Evolutionary conservation across 208 protist species (phyloP), one percentile per base, ranked within the genome.

Genomic region (Acanthamoeba sp.): DNA sequence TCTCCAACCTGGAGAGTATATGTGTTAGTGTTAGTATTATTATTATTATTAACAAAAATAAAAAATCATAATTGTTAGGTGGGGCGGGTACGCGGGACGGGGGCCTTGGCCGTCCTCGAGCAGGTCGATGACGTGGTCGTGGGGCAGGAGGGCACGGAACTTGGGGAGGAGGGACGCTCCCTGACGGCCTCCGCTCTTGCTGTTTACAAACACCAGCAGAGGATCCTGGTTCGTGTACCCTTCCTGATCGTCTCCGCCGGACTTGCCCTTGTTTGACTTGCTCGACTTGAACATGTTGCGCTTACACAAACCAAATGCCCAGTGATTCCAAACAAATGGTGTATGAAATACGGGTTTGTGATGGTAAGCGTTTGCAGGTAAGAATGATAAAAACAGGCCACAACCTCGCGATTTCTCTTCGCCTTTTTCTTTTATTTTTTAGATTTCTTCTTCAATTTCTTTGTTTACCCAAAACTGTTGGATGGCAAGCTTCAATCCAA

Each of bases 81-180:
- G n/a, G 34, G 14, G 18, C 9, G 4, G 5, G 6, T 73, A 92
- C 57, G 40, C 66, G 42, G 36, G 20, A 29, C 87, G 87, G n/a
- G 57, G 87, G 29, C 66, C 66, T 32, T 45, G 73, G 42, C 38
- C 50, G 36, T 92, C 50, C 24, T 59, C 66, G 87, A 92, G 52
- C 34, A 92, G 34, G 66, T 92, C 87, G 45, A 92, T 42, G 66
- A 92, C 87, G 36, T 92, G 66, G 87, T 71, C n/a, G 52, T n/a
- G n/a, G 38, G 66, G 57, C n/a, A 92, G 45, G 57, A 78, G 87
- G 40, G 87, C 87, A 6, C 29, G 87, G 36, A 92, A 92, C 66
- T 92, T 92, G 57, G 87, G 87, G 27, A 92, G 87, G 22, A 92
- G 66, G 34, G 36, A 6, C 24, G 57, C 66, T 7, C 87, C 87